These are phyloP conservation scores for Boletus coccyginus DNA, from an alignment of 768 basidiomycete genomes.

Conservation along the genomic window DNA sequence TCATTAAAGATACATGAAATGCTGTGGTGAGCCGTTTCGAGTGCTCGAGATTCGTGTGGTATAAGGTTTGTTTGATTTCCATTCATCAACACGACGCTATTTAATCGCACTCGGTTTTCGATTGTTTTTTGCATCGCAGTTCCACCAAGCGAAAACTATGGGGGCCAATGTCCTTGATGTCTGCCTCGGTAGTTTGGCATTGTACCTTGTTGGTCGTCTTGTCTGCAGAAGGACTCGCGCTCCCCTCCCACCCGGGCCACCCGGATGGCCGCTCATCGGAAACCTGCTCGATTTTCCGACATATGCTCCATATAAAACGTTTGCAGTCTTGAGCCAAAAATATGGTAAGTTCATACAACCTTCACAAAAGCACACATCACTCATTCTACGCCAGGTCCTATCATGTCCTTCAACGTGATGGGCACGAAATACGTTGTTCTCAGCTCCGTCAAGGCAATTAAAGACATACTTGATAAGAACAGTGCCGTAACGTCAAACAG, in stretches of 20 bases:
- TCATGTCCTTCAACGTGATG: conserved; percentile 25
- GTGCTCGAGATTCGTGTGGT: not conserved
- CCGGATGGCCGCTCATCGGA: conserved; percentile 42
- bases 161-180: not conserved
- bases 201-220: not conserved
- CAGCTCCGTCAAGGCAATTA: conserved; percentile 39
- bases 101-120: not conserved
- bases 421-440: conserved; percentile 47
- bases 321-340: conserved; percentile 36
- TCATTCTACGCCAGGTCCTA: conserved; percentile 15
- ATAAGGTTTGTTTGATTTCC: not conserved
- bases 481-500: conserved; percentile 1
- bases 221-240: not conserved
- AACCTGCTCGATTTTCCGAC: conserved; percentile 55
- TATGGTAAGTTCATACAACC: conserved; percentile 39
- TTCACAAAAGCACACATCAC: not conserved
- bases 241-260: conserved; percentile 11
- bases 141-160: not conserved
- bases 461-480: conserved; percentile 12
- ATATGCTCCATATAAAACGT: conserved; percentile 49
- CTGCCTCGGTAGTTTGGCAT: conserved; percentile 11
- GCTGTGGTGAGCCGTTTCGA: no score
- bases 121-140: not conserved
- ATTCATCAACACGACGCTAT: not conserved
- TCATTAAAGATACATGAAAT: no score